These are phyloP conservation scores for Scheffersomyces spartinae DNA, from an alignment of 805 yeast genomes.

Conservation along the genomic window DNA sequence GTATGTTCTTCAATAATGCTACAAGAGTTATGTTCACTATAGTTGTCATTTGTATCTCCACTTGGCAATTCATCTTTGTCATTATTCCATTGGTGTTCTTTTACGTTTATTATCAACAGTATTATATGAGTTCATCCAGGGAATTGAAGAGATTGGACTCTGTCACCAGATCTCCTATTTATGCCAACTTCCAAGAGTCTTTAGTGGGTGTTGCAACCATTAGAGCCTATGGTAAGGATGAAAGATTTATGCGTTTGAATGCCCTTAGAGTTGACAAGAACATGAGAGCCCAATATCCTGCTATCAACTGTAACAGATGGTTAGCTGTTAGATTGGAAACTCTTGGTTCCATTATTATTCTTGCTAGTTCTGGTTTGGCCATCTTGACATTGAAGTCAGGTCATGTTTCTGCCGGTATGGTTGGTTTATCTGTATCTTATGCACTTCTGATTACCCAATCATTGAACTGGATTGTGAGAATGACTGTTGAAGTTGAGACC, in stretches of 20 bases:
- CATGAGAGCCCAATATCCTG: conserved; percentile 86
- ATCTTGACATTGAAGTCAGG: conserved; percentile 62
- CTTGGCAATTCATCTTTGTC: conserved; percentile 75
- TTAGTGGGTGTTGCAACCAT: conserved; percentile 65
- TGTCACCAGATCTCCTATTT: conserved; percentile 68
- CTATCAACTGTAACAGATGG: conserved; percentile 94
- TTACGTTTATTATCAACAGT: conserved; percentile 65
- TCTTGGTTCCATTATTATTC: conserved; percentile 79
- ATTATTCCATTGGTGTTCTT: conserved; percentile 57
- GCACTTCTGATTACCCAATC: conserved; percentile 90
- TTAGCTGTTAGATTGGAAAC: conserved; percentile 89
- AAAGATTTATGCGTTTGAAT: conserved; percentile 54
- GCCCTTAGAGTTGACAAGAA: conserved; percentile 70
- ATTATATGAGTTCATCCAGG: conserved; percentile 65
- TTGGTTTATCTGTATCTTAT: conserved; percentile 89
- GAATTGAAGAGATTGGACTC: conserved; percentile 78
- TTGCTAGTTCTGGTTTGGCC: conserved; percentile 75
- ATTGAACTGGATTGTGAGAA: conserved; percentile 94
- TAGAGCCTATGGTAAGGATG: conserved; percentile 59
- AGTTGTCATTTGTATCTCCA: conserved; percentile 68
- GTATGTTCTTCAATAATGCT: conserved; percentile 52
- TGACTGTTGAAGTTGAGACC: conserved; percentile 97
- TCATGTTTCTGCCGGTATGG: conserved; percentile 72
- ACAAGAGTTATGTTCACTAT: conserved; percentile 65
- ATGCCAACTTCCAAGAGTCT: conserved; percentile 78